These are phyloP conservation scores for Lolium rigidum DNA, from an alignment of 176 grass and related monocot species.

Conservation along the genomic window DNA sequence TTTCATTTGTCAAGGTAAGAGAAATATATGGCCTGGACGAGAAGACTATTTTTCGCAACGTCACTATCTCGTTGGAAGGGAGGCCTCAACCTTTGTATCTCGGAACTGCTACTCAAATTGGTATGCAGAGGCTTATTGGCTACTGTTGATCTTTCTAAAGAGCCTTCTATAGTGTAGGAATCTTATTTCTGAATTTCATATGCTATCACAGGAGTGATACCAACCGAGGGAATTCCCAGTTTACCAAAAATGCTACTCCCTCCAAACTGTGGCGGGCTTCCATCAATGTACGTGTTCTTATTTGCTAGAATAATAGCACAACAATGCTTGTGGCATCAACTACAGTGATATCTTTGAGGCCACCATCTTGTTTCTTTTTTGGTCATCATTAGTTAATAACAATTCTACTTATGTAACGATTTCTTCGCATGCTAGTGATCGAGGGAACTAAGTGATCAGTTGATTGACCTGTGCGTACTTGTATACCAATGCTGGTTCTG, in stretches of 20 bases:
- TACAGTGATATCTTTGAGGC: not conserved
- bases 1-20: slow-evolving; percentile 67
- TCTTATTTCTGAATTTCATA: slow-evolving; percentile 38
- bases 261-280: slow-evolving; percentile 81
- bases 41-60: slow-evolving; percentile 75
- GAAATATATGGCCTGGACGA: slow-evolving; percentile 91
- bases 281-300: slow-evolving; percentile 71
- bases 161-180: slow-evolving; percentile 13
- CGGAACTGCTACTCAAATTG: slow-evolving; percentile 96
- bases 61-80: slow-evolving; percentile 73
- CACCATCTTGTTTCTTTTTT: not conserved
- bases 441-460: not conserved
- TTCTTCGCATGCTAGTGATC: slow-evolving; percentile 13
- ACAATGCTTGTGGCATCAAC: not conserved
- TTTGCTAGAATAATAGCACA: slow-evolving; percentile 34
- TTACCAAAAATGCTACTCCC: slow-evolving; percentile 88
- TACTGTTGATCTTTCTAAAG: slow-evolving; percentile 12
- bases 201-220: slow-evolving; percentile 63
- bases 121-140: slow-evolving; percentile 36
- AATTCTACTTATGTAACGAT: not conserved
- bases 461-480: not conserved
- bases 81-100: slow-evolving; percentile 92
- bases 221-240: slow-evolving; percentile 95
- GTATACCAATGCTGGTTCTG: slow-evolving; percentile 2
- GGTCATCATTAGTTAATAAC: slow-evolving; percentile 11